phyloP scores from a whole-genome alignment of 495 filamentous ascomycete genomes.

The Aspergillus affinis region DNA sequence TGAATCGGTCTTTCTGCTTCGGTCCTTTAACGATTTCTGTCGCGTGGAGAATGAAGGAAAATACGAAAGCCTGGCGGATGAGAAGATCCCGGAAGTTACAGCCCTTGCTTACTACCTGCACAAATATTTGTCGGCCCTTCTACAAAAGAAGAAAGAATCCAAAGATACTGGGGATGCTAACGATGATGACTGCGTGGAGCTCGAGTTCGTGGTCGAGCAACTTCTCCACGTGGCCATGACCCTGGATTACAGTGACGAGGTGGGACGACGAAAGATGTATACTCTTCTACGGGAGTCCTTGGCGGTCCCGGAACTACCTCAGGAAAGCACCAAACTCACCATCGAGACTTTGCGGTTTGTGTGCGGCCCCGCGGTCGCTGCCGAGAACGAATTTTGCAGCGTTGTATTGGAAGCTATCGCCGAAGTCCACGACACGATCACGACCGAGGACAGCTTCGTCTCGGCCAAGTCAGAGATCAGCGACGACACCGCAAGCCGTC shows the following conservation, averaged over 20 bases:
- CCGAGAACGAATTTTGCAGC: slow-evolving; percentile 90
- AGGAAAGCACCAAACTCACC: slow-evolving; percentile 86
- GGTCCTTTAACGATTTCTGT: slow-evolving; percentile 94
- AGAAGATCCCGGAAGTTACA: slow-evolving; percentile 93
- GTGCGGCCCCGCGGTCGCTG: slow-evolving; percentile 72
- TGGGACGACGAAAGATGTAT: slow-evolving; percentile 94
- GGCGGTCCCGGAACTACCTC: slow-evolving; percentile 81
- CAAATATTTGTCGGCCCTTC: slow-evolving; percentile 71
- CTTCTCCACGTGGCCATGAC: slow-evolving; percentile 88
- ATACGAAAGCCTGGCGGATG: slow-evolving; percentile 71
- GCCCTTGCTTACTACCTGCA: slow-evolving; percentile 81
- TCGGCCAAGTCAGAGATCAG: slow-evolving; percentile 84
- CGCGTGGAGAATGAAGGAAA: slow-evolving; percentile 66
- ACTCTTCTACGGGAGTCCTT: slow-evolving; percentile 79
- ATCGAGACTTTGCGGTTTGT: slow-evolving; percentile 79
- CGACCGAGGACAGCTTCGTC: slow-evolving; percentile 82
- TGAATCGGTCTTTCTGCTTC: slow-evolving; percentile 81
- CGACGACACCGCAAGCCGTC: slow-evolving; percentile 50
- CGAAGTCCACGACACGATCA: slow-evolving; percentile 90
- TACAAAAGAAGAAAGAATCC: slow-evolving; percentile 62
- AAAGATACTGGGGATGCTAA: slow-evolving; percentile 60
- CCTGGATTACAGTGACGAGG: slow-evolving; percentile 92
- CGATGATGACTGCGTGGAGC: slow-evolving; percentile 77
- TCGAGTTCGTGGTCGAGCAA: slow-evolving; percentile 94
- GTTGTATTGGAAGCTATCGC: slow-evolving; percentile 91